phyloP scores from a whole-genome alignment of 768 basidiomycete genomes.

The Mycena floridula region DNA sequence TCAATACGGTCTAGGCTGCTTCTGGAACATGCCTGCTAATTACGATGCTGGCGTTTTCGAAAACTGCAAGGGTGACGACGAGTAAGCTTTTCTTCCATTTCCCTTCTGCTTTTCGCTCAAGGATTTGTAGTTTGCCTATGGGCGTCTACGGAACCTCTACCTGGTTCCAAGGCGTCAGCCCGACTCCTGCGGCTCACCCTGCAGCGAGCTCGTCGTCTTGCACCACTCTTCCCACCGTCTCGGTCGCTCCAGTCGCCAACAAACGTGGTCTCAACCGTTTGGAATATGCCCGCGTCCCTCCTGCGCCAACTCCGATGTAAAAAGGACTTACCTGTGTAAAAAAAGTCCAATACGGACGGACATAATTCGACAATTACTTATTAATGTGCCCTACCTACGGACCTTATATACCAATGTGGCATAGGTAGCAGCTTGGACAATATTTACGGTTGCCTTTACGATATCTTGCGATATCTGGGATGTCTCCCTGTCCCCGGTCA shows the following conservation, averaged over 20 bases:
- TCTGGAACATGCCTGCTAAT: slow-evolving; percentile 66
- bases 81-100: background rate
- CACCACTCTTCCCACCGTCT: background rate
- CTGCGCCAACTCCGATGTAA: too few species aligned
- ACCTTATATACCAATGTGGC: too few species aligned
- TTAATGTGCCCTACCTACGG: too few species aligned
- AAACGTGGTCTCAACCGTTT: background rate
- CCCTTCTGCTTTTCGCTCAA: too few species aligned
- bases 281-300: background rate
- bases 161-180: slow-evolving; percentile 53
- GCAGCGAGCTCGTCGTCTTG: slow-evolving; percentile 64
- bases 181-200: slow-evolving; percentile 53
- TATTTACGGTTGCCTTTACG: too few species aligned
- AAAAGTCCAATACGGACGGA: too few species aligned
- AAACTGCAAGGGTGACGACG: slow-evolving; percentile 46
- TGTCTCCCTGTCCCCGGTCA: too few species aligned
- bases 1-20: background rate
- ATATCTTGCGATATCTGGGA: too few species aligned
- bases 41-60: slow-evolving; percentile 58
- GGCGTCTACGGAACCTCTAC: slow-evolving; percentile 71
- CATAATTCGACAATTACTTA: too few species aligned
- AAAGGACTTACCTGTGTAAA: too few species aligned
- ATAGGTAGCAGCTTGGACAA: too few species aligned
- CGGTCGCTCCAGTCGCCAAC: background rate
- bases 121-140: slow-evolving; percentile 55